Conservation (phyloP, 805 yeast genomes). For the Starmerella sirachaensis region DNA sequence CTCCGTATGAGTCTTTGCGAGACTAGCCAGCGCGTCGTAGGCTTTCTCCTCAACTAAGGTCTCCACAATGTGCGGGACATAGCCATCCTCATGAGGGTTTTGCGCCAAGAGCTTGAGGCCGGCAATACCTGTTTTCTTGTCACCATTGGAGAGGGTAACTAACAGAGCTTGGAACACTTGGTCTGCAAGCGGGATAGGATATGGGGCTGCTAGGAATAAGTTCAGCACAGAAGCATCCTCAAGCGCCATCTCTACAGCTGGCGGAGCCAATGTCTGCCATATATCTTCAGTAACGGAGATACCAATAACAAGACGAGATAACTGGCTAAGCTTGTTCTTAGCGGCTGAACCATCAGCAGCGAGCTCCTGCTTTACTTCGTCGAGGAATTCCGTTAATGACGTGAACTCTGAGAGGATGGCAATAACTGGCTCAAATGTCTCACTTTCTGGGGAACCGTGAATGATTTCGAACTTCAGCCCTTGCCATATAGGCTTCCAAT, state of each 20-base stretch:
- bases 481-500: constrained; percentile 74
- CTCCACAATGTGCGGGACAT: constrained; percentile 17
- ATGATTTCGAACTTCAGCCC: constrained; percentile 80
- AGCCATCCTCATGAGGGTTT: constrained; percentile 20
- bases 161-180: constrained; percentile 52
- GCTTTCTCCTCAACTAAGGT: constrained; percentile 33
- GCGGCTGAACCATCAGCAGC: constrained; percentile 32
- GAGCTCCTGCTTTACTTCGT: constrained; percentile 23
- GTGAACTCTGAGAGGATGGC: constrained; percentile 20
- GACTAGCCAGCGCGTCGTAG: constrained; percentile 40
- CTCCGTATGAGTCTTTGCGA: constrained; percentile 32
- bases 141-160: constrained; percentile 55
- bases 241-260: constrained; percentile 30
- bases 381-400: constrained; percentile 29
- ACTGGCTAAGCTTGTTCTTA: constrained; percentile 39
- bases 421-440: constrained; percentile 21
- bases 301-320: constrained; percentile 10
- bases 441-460: constrained; percentile 54
- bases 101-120: constrained; percentile 46
- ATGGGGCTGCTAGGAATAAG: constrained; percentile 4
- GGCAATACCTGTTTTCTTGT: constrained; percentile 52
- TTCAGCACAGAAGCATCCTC: constrained; percentile 2
- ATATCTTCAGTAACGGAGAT: constrained; percentile 5
- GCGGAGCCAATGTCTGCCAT: constrained; percentile 32
- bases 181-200: constrained; percentile 45